Evolutionary conservation across 495 filamentous ascomycete species (phyloP).

Genomic region (Hamigera avellanea): DNA sequence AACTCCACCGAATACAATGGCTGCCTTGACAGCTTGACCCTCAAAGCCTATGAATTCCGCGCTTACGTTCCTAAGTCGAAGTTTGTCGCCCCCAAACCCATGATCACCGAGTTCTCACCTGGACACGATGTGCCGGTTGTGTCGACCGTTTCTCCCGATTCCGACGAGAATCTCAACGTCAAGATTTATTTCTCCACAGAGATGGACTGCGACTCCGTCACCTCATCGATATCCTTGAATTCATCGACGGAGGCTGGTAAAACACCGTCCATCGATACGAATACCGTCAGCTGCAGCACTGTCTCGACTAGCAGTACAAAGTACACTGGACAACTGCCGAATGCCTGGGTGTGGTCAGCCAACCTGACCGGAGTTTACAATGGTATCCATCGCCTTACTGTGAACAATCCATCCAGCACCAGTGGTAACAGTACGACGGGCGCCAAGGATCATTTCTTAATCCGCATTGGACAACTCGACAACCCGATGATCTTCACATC

Average conservation of each 20-base stretch:
- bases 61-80: constrained; percentile 46
- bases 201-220: constrained; percentile 52
- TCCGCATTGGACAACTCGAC: constrained; percentile 43
- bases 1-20: constrained; percentile 39
- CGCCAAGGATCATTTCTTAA: constrained; percentile 42
- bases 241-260: constrained; percentile 39
- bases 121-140: constrained; percentile 51
- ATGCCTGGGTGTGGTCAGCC: constrained; percentile 41
- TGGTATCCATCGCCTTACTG: constrained; percentile 51
- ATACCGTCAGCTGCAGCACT: constrained; percentile 32
- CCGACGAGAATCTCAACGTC: constrained; percentile 36
- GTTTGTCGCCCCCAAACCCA: constrained; percentile 44
- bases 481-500: constrained; percentile 48
- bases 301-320: no score
- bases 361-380: constrained; percentile 49
- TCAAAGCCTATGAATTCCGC: constrained; percentile 50
- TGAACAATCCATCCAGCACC: constrained; percentile 40
- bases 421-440: constrained; percentile 30
- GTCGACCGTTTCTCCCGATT: constrained; percentile 32
- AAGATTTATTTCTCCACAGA: constrained; percentile 47
- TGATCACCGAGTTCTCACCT: constrained; percentile 54
- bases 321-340: constrained; percentile 38
- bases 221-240: constrained; percentile 35
- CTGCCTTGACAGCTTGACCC: constrained; percentile 40
- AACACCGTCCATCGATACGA: constrained; percentile 25